Percentiles rank a stretch among this genome's conserved stretches.
Conservation (phyloP, 1,284 basidiomycete genomes). For the Hypsizygus ulmarius region DNA sequence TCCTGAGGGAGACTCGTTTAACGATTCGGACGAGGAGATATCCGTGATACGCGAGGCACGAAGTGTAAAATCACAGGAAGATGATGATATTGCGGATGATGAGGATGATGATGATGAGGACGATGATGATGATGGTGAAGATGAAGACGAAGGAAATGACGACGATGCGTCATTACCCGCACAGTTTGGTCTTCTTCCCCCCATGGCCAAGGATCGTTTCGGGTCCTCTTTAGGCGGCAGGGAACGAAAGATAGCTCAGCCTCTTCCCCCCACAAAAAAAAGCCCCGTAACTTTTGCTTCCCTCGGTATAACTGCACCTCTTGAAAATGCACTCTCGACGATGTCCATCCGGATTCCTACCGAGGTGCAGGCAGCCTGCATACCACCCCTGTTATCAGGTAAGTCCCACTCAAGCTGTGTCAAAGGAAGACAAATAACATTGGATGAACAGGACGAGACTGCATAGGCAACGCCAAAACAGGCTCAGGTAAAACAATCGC, state of each 20-base stretch:
- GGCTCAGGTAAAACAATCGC: slow-evolving; percentile 98
- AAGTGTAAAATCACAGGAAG: slow-evolving; percentile 10
- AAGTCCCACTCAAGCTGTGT: slow-evolving; percentile 24
- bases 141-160: slow-evolving; percentile 3
- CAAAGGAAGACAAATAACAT: slow-evolving; percentile 2
- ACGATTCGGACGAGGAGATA: background rate
- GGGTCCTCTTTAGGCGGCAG: slow-evolving; percentile 17
- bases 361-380: slow-evolving; percentile 87
- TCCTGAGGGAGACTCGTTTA: too few relatives aligned
- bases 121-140: slow-evolving; percentile 4
- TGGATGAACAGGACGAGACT: slow-evolving; percentile 68
- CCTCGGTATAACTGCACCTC: slow-evolving; percentile 72
- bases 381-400: slow-evolving; percentile 85
- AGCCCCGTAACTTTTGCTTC: slow-evolving; percentile 52
- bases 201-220: slow-evolving; percentile 26
- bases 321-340: slow-evolving; percentile 69
- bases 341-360: slow-evolving; percentile 91
- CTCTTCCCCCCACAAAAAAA: slow-evolving; percentile 3
- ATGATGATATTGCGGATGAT: slow-evolving; percentile 10
- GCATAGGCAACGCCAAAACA: slow-evolving; percentile 96
- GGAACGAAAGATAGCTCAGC: slow-evolving; percentile 5
- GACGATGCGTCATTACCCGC: background rate
- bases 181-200: background rate
- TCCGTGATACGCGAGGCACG: slow-evolving; percentile 9
- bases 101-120: slow-evolving; percentile 12